phyloP scores from a whole-genome alignment of 129 eudicot species.

The Tagetes patula region DNA sequence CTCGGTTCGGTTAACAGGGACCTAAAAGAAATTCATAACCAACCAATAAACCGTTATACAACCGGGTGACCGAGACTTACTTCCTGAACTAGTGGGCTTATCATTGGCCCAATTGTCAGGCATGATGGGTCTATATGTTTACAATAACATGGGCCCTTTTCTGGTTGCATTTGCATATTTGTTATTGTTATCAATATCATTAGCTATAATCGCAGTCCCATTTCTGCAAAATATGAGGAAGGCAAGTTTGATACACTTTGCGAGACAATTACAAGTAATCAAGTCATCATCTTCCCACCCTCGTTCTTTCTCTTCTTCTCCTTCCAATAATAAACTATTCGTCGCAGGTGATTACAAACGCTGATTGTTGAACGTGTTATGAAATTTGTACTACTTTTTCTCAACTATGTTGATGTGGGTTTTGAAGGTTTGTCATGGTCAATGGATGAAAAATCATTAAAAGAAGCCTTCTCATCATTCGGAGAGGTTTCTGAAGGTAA shows the following conservation, averaged over 20 bases:
- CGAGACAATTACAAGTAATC: constrained; percentile 25
- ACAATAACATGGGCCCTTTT: neutral
- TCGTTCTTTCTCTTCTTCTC: constrained; percentile 26
- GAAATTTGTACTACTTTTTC: neutral
- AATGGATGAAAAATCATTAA: constrained; percentile 64
- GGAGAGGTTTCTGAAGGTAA: constrained; percentile 78
- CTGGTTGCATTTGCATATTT: neutral
- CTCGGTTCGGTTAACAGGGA: no score
- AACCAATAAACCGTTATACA: no score
- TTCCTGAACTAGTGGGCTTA: neutral
- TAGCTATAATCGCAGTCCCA: neutral
- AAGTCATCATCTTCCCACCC: constrained; percentile 30
- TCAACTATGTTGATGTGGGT: neutral
- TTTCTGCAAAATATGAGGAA: constrained; percentile 32
- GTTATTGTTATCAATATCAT: neutral
- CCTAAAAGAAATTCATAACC: no score
- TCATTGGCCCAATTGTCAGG: neutral
- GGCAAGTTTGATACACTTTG: constrained; percentile 22
- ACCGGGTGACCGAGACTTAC: neutral
- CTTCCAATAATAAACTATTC: constrained; percentile 53
- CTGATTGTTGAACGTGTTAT: neutral
- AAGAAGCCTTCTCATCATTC: constrained; percentile 63
- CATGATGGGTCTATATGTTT: neutral
- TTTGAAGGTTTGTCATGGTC: constrained; percentile 76
- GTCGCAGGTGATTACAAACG: constrained; percentile 42